Base-by-base conservation (phyloP, 371 early-diverging fungal genomes). In the Mortierella sp. region DNA sequence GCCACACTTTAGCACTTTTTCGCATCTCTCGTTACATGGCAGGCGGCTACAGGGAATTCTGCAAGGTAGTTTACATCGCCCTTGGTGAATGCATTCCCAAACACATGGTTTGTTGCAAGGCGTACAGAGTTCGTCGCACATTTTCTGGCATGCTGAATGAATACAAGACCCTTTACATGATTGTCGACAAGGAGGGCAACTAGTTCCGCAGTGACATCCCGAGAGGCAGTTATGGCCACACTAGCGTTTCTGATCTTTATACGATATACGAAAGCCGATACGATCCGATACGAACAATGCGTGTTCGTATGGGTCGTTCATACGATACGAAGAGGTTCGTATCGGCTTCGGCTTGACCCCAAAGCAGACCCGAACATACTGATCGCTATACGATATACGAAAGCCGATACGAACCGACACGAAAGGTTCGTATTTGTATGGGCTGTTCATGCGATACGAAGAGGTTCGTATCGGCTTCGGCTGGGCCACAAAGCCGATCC, bases 31-130 rank as follows among this genome's bases (percentile, higher is more conserved):
- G 70, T 88, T 84, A 55, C 91, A 90, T 2, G 91, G 91, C 11
- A 89, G 76, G 28, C 88, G 84, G n/a, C 70, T 66, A 45, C 90
- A 90, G 0, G 90, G 90, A 12, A 81, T 87, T 32, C 90, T 89
- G 35, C 90, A 90, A 3, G 86, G 85, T 60, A 88, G 45, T 6
- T 40, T 22, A 64, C 90, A 90, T 11, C 43, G 14, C 0, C 86
- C 87, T 55, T 81, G 70, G 62, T 90, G 90, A 1, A 64, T n/a
- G 45, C 90, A 90, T 0, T 40, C 11, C 89, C 90, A 89, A 1
- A 32, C 37, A 57, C 90, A 89, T 0, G 32, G 45, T 57, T 84
- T 79, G 22, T 81, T 58, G 68, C 90, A 90, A 11, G 85, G 78
- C 12, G 71, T 49, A 68, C 90, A 90, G 0, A 80, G 52, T 3